phyloP scores from a whole-genome alignment of 2,329 filamentous ascomycete genomes.

The Diaporthe vexans region DNA sequence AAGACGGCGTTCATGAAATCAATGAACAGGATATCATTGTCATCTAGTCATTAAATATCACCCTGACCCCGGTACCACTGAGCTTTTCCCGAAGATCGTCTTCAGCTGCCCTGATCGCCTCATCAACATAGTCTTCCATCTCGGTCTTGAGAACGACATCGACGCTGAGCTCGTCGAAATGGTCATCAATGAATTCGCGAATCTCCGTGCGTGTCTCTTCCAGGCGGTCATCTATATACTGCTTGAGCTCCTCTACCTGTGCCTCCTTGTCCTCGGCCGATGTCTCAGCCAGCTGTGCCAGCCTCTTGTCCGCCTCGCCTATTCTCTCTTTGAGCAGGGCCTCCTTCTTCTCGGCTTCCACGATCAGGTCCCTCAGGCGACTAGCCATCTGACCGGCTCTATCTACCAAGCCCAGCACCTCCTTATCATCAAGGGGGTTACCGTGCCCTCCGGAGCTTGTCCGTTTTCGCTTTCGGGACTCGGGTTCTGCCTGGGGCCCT shows the following conservation, averaged over 20 bases:
- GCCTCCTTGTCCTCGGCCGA: not conserved
- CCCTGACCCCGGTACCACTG: not conserved
- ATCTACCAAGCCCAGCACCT: not conserved
- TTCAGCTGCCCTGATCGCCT: not conserved
- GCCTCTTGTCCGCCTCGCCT: not conserved
- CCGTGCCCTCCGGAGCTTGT: not conserved
- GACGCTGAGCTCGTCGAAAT: not conserved
- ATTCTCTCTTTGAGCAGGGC: not conserved
- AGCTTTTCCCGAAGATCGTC: not conserved
- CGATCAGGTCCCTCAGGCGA: not conserved
- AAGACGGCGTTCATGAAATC: not conserved
- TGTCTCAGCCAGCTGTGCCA: not conserved
- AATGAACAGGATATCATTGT: too few species aligned
- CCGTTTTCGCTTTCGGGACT: not conserved
- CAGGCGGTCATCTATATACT: not conserved
- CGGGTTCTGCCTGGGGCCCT: not conserved
- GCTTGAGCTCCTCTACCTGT: not conserved
- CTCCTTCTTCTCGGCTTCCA: not conserved
- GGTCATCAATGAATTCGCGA: not conserved
- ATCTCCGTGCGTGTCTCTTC: not conserved
- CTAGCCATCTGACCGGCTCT: not conserved
- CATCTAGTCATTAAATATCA: not conserved
- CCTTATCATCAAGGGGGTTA: not conserved
- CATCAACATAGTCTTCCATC: not conserved
- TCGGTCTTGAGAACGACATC: not conserved